Percentiles rank a stretch among this genome's conserved stretches.
Evolutionary conservation across 225 moss, liverwort and hornwort species (phyloP).

Genomic region (Pseudoscleropodium purum): DNA sequence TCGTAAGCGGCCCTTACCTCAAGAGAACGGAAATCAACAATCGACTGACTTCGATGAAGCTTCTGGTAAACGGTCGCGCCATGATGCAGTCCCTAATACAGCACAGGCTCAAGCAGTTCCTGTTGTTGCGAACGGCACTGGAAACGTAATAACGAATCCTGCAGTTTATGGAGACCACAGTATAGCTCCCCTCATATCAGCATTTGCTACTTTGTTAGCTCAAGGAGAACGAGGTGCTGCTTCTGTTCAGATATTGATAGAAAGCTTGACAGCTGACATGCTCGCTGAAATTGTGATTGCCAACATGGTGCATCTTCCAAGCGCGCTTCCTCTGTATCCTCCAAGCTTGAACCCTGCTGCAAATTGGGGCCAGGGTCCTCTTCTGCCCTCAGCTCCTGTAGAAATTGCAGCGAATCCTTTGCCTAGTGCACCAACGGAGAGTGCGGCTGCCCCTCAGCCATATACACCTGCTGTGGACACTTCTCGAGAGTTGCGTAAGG

Average conservation of each 20-base stretch:
- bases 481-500: slow-evolving; percentile 75
- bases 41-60: slow-evolving; percentile 44
- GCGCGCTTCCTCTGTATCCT: slow-evolving; percentile 32
- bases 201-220: slow-evolving; percentile 77
- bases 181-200: slow-evolving; percentile 63
- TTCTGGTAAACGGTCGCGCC: slow-evolving; percentile 60
- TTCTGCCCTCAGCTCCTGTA: slow-evolving; percentile 20
- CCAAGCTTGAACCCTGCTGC: slow-evolving; percentile 17
- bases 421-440: slow-evolving; percentile 21
- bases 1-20: slow-evolving; percentile 65
- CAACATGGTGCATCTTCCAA: slow-evolving; percentile 85
- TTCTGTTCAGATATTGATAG: slow-evolving; percentile 85
- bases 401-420: slow-evolving; percentile 5
- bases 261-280: slow-evolving; percentile 92
- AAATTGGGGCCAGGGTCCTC: slow-evolving; percentile 25
- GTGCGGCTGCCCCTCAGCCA: slow-evolving; percentile 16
- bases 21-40: slow-evolving; percentile 80
- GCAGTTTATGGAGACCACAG: slow-evolving; percentile 43
- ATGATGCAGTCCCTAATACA: slow-evolving; percentile 10
- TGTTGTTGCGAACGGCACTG: slow-evolving; percentile 20
- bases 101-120: slow-evolving; percentile 23
- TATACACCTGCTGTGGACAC: slow-evolving; percentile 38
- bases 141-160: slow-evolving; percentile 22
- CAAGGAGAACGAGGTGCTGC: slow-evolving; percentile 88
- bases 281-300: slow-evolving; percentile 86